Conservation (phyloP, 164 flowering plant species). For the Piper longum region DNA sequence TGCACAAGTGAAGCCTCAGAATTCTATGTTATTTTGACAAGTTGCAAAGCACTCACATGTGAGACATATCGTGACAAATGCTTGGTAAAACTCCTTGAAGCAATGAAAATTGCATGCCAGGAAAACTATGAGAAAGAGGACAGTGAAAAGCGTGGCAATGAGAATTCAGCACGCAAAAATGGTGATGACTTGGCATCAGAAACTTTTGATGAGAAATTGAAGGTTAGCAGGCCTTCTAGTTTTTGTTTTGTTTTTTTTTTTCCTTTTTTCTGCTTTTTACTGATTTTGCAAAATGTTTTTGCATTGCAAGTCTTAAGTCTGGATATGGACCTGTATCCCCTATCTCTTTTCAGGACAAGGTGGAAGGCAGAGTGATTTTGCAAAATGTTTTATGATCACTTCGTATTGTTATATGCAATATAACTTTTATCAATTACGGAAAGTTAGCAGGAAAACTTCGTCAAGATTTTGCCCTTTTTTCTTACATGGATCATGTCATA, state of each 20-base stretch:
- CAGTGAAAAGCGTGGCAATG: conserved; percentile 16
- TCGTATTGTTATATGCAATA: too few species aligned
- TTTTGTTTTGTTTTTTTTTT: not conserved
- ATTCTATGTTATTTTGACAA: conserved; percentile 31
- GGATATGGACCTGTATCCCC: too few species aligned
- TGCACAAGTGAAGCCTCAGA: conserved; percentile 36
- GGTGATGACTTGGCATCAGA: conserved; percentile 10
- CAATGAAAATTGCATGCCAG: conserved; percentile 33
- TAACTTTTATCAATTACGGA: too few species aligned
- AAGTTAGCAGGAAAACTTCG: too few species aligned
- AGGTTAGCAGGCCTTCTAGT: conserved; percentile 13
- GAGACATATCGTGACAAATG: conserved; percentile 69
- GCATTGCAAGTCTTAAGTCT: too few species aligned
- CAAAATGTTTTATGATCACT: too few species aligned
- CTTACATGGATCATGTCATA: too few species aligned
- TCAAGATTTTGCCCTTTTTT: too few species aligned
- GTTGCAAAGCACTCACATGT: conserved; percentile 50
- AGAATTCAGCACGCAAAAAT: conserved; percentile 9
- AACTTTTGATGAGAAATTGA: conserved; percentile 21
- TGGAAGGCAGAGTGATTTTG: too few species aligned
- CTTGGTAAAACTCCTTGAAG: conserved; percentile 67
- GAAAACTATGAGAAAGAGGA: conserved; percentile 17
- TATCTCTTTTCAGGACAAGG: too few species aligned
- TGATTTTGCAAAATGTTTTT: not conserved
- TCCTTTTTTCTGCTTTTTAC: not conserved